Base-by-base conservation (phyloP, 2,329 filamentous ascomycete genomes). In the Colletotrichum liriopes region DNA sequence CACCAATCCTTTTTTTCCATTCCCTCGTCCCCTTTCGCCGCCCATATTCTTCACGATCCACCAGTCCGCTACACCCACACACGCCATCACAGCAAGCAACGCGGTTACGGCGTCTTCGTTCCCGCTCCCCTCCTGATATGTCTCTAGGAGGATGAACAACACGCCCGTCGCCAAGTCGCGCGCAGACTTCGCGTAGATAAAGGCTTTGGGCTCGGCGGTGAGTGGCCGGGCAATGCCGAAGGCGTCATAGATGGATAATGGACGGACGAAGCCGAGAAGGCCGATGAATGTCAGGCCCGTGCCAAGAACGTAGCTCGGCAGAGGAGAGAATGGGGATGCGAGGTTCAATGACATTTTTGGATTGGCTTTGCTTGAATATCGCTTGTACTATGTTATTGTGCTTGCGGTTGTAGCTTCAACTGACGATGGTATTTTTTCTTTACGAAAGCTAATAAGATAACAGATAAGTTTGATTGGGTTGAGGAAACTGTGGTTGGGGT, bases 281-380 rank as follows among this genome's bases (percentile, higher is more conserved):
- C 61, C 68, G 65, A 67, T 32, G 60, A 73, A 65, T 14, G 77
- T 74, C 9, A 78, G 76, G 49, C 78, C 76, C 14, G 79, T 77
- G 55, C 76, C 76, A 49, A 77, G 73, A 35, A 72, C 55, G 63
- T 77, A 76, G 32, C 67, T 72, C 16, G 70, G 70, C 9, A 61
- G 8, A 0, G 70, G 66, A 9, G 70, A 72, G 70, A 72, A 72
- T 2, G 66, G 70, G 3, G 70, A 72, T 11, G 63, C 12, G 26
- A 71, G 47, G 35, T 43, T 49, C 14, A 55, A 5, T 14, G 14
- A 35, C 23, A 37, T 16, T n/a, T 8, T 8, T 39, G 49, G 23
- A 5, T 18, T 2, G 47, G 12, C 5, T 16, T 26, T 14, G 45
- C n/a, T 49, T 23, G 12, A 0, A 26, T 51, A 26, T 26, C 23